Evolutionary conservation across 805 yeast species (phyloP).

Genomic region (Zygosaccharomyces siamensis): DNA sequence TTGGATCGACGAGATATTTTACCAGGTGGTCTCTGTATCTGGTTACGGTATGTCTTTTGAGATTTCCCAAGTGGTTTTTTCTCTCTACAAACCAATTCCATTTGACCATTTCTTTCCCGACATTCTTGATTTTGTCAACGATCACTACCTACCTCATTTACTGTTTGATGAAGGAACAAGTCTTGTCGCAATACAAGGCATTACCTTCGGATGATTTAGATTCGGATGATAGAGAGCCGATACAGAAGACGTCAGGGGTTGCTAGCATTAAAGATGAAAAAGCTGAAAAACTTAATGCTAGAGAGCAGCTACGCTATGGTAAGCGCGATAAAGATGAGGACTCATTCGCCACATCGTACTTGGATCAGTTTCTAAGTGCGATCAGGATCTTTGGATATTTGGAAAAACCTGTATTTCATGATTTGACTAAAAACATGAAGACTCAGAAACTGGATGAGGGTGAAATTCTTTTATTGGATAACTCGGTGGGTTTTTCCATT

Average conservation of each 20-base stretch:
- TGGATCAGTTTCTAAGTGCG: constrained; percentile 86
- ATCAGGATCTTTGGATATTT: constrained; percentile 91
- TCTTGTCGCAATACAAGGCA: constrained; percentile 28
- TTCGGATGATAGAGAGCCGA: constrained; percentile 3
- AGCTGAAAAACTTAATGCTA: neutral
- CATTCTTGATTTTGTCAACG: constrained; percentile 12
- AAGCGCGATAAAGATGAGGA: constrained; percentile 4
- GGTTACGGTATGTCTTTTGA: constrained; percentile 13
- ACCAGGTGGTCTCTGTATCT: constrained; percentile 11
- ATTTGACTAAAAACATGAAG: constrained; percentile 84
- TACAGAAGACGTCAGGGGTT: neutral
- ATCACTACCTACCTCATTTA: constrained; percentile 17
- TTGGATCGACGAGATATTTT: constrained; percentile 11
- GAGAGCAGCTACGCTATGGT: constrained; percentile 2
- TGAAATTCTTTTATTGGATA: constrained; percentile 70
- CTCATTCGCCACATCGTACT: constrained; percentile 49
- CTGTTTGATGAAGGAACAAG: constrained; percentile 20
- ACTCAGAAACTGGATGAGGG: constrained; percentile 77
- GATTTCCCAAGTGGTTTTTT: constrained; percentile 18
- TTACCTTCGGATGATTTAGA: constrained; percentile 18
- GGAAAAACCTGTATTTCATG: constrained; percentile 87
- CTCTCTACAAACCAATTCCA: constrained; percentile 15
- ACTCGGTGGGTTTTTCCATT: constrained; percentile 77
- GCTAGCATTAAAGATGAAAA: neutral
- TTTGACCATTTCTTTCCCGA: constrained; percentile 20